Conservation (phyloP, 176 grass and related monocot genomes). For the Oryza australiensis region DNA sequence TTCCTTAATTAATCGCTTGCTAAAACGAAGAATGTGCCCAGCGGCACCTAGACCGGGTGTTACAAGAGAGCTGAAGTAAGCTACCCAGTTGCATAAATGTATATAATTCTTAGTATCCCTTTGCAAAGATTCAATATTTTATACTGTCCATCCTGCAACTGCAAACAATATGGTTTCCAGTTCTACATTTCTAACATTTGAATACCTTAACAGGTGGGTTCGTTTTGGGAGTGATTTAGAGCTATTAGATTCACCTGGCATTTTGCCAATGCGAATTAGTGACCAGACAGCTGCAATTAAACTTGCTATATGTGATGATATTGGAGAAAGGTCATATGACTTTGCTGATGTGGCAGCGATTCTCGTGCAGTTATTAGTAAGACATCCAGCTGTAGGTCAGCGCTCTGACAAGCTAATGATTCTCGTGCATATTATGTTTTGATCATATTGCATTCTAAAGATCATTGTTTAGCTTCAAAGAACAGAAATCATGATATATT, state of each 20-base stretch:
- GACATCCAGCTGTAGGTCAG: conserved; percentile 70
- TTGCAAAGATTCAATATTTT: neutral
- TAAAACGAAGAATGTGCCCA: conserved; percentile 95
- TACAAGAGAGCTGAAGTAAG: conserved; percentile 95
- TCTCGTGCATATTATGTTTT: conserved; percentile 2
- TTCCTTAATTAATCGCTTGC: conserved; percentile 94
- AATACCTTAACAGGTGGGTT: conserved; percentile 69
- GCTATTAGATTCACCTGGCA: conserved; percentile 95
- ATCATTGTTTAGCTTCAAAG: neutral
- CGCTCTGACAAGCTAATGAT: conserved; percentile 24
- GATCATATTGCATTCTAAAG: neutral
- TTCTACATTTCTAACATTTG: conserved; percentile 32
- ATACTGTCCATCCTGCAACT: neutral
- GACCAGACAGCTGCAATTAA: conserved; percentile 93
- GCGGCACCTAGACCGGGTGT: conserved; percentile 95
- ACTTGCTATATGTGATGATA: conserved; percentile 98
- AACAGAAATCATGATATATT: neutral
- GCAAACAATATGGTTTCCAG: conserved; percentile 7
- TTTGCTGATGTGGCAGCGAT: conserved; percentile 73
- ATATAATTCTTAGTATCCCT: conserved; percentile 6
- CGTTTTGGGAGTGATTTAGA: conserved; percentile 89
- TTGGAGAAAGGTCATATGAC: conserved; percentile 95
- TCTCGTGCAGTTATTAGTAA: conserved; percentile 79
- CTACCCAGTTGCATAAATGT: neutral
- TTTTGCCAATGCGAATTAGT: conserved; percentile 94